Percentiles rank a stretch among this genome's conserved stretches.
Evolutionary conservation across 768 basidiomycete species (phyloP).

Genomic region (Nidularia pulvinata): DNA sequence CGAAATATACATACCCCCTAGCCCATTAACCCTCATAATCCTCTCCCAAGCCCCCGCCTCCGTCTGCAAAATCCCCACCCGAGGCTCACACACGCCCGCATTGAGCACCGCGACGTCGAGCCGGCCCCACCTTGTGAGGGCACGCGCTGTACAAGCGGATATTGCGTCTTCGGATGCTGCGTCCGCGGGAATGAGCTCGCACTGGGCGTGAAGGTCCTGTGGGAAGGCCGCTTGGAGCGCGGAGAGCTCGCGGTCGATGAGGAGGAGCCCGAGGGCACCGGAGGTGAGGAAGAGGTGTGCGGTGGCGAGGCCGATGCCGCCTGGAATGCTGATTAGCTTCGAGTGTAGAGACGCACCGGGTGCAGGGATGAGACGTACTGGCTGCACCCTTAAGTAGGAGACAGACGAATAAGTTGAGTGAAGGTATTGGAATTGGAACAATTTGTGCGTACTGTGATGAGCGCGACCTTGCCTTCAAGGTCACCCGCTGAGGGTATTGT

Average conservation of each 20-base stretch:
- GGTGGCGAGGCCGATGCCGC: slow-evolving; percentile 3
- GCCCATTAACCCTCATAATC: slow-evolving; percentile 8
- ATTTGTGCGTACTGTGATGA: background rate
- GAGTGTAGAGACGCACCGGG: background rate
- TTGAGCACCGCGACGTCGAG: slow-evolving; percentile 8
- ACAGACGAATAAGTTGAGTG: background rate
- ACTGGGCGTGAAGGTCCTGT: background rate
- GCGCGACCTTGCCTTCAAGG: slow-evolving; percentile 1
- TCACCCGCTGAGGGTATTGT: too few species aligned
- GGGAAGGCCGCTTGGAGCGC: slow-evolving; percentile 2
- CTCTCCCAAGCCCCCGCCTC: slow-evolving; percentile 2
- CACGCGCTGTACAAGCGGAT: slow-evolving; percentile 1
- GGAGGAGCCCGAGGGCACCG: slow-evolving; percentile 1
- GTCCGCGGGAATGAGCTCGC: slow-evolving; percentile 2
- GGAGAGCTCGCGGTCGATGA: slow-evolving; percentile 1
- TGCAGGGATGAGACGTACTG: background rate
- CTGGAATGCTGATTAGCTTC: background rate
- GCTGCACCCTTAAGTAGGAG: background rate
- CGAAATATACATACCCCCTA: slow-evolving; percentile 2
- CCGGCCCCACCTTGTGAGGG: slow-evolving; percentile 6
- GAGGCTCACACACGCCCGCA: slow-evolving; percentile 2
- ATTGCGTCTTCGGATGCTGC: slow-evolving; percentile 1
- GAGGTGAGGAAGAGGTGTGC: background rate
- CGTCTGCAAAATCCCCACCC: slow-evolving; percentile 4
- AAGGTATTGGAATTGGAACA: background rate